Evolutionary conservation across 352 stramenopile genomes (phyloP), one percentile per base, ranked within the genome.

Genomic region (Poterioochromonas sp.): DNA sequence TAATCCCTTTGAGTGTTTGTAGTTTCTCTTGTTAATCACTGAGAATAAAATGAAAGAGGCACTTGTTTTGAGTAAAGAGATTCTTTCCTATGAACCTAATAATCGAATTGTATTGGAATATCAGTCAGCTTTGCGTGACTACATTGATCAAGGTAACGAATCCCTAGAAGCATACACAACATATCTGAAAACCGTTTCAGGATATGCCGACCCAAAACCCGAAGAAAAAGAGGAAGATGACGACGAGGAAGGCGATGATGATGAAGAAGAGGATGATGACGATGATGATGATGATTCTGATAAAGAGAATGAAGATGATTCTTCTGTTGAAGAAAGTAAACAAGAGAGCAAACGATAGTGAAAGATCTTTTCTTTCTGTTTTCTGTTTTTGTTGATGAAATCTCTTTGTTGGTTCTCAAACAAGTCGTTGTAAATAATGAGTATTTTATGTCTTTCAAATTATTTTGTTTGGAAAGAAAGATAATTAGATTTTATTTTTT

Each of bases 261-360:
- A 74, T 35, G 37, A 54, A 53, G 39, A 54, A 5, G 32, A 29
- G 11, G 76, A 60, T 68, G 47, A 60, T 22, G 64, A 49, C 32
- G 29, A n/a, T 35, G 76, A 76, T 34, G 68, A 37, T 26, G 34
- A 58, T 29, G 68, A 78, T 53, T n/a, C 15, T 18, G 77, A 78
- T 22, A 43, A 70, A 11, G 77, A 80, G 0, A 40, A 71, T 1
- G 43, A 71, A 1, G 5, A 32, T 35, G 35, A 71, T 5, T 41
- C 40, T 34, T 34, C 60, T 26, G 47, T 34, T 41, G 62, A 79
- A 64, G 64, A 81, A 12, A 68, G 40, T 49, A 39, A 69, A 64
- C 62, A 81, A 26, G 64, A 79, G 11, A 44, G 62, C 34, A 64
- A 79, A 51, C 63, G 34, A 39, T 35, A 54, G n/a, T 78, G 73